Conservation (phyloP, 495 filamentous ascomycete genomes). For the Arthonia radiata region DNA sequence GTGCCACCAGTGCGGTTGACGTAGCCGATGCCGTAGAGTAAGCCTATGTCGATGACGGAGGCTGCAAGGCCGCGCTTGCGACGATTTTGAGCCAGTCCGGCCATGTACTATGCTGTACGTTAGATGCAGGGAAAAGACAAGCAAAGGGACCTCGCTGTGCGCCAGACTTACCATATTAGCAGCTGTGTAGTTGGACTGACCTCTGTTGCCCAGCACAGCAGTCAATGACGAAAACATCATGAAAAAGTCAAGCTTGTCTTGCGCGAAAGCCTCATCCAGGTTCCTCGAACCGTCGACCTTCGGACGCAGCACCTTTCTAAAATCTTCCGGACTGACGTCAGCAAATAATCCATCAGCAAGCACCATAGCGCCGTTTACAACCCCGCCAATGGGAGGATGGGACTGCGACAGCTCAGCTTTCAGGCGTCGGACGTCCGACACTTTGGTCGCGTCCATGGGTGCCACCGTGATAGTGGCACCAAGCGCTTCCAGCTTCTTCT, state of each 20-base stretch:
- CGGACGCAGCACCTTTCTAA: slow-evolving; percentile 6
- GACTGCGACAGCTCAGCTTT: no score
- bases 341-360: slow-evolving; percentile 7
- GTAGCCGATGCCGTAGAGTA: slow-evolving; percentile 31
- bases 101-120: neutral
- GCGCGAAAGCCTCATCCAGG: slow-evolving; percentile 15
- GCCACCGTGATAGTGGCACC: no score
- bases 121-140: slow-evolving; percentile 7
- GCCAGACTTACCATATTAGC: slow-evolving; percentile 24
- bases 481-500: no score
- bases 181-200: slow-evolving; percentile 39
- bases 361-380: slow-evolving; percentile 9
- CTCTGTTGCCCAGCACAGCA: slow-evolving; percentile 30
- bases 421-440: no score
- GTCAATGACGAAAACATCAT: slow-evolving; percentile 35
- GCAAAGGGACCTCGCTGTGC: slow-evolving; percentile 9
- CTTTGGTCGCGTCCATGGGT: no score
- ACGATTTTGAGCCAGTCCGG: slow-evolving; percentile 1
- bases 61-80: slow-evolving; percentile 15
- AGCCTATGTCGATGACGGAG: slow-evolving; percentile 29
- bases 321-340: slow-evolving; percentile 3
- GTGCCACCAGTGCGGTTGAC: no score
- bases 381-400: slow-evolving; percentile 4
- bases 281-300: slow-evolving; percentile 10
- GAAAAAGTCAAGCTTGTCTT: slow-evolving; percentile 35